Evolutionary conservation across 768 basidiomycete genomes (phyloP), one percentile per base, ranked within the genome.

Genomic region (Lactarius vividus): DNA sequence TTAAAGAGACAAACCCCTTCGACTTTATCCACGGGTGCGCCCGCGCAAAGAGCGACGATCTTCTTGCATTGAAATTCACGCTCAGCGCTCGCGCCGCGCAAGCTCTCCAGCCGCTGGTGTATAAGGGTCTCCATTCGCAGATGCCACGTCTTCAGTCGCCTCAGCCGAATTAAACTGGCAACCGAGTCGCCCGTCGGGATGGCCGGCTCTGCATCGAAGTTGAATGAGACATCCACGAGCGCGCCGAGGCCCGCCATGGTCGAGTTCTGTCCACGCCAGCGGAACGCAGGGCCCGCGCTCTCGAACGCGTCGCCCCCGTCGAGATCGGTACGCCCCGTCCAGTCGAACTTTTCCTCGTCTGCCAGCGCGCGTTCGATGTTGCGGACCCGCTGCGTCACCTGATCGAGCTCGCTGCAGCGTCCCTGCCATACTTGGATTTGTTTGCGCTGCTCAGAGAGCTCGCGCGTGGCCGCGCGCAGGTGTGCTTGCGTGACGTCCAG

Each of bases 11-110:
- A 82, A 75, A 96, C 95, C 73, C 88, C 87, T 75, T 97, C 96
- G 59, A 98, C 90, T 75, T 89, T 87, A 72, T 96, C 94, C 54
- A 91, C 82, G 2, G 91, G 85, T 56, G 95, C 88, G 26, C 91
- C 91, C 4, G 93, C 91, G 75, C 93, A 96, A 49, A 95, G 79
- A 16, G 94, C 87, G 29, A 99, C 88, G 66, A 98, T 88, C 78
- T 87, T 95, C 78, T 91, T 89, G 79, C 92, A 96, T 76, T 94
- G 89, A 72, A 90, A 88, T 74, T 95, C 92, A 77, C 91, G 94
- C 77, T 94, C 93, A 20, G 89, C 89, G 71, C 88, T 89, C 35
- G 88, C 87, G 54, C 89, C 92, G 70, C 91, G 86, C 69, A 96
- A 75, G 37, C 81, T 80, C 72, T 83, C 82, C 65, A 97, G 76